These are phyloP conservation scores for Fusarium subtropicale DNA, from an alignment of 2,329 filamentous ascomycete genomes.

Conservation along the genomic window DNA sequence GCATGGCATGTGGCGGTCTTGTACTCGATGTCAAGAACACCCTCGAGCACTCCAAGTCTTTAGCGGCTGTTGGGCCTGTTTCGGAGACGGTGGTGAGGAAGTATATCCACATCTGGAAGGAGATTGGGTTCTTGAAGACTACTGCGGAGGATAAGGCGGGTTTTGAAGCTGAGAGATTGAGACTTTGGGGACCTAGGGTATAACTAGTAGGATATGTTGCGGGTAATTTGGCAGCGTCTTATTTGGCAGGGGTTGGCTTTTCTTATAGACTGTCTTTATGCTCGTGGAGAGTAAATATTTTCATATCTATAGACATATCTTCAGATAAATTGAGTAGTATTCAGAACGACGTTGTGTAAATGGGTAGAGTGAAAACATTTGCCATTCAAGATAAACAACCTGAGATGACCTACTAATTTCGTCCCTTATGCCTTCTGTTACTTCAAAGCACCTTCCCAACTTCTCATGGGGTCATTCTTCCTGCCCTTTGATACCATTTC, in stretches of 20 bases:
- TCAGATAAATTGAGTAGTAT: neutral
- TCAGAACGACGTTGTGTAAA: no score
- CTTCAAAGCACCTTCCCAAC: no score
- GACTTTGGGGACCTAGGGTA: conserved; percentile 23
- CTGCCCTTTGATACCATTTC: no score
- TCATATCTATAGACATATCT: neutral
- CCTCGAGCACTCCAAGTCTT: conserved; percentile 28
- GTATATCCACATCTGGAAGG: conserved; percentile 43
- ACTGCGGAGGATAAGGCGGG: conserved; percentile 31
- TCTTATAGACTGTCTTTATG: neutral
- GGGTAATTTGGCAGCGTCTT: neutral
- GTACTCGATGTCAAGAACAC: conserved; percentile 27
- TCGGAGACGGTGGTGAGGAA: conserved; percentile 30
- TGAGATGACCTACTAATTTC: no score
- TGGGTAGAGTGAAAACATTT: no score
- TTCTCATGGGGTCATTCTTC: no score
- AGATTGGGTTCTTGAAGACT: conserved; percentile 40
- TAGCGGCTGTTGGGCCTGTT: conserved; percentile 22
- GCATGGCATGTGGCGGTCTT: conserved; percentile 31
- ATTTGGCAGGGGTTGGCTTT: neutral
- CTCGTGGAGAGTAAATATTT: neutral
- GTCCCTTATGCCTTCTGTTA: no score
- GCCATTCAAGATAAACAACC: no score
- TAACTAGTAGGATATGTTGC: neutral
- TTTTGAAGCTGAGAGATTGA: conserved; percentile 24